A percentile compares a stretch with the other conserved stretches of the same genome.
These are phyloP conservation scores for Taxillus chinensis DNA, from an alignment of 164 flowering plant genomes.

Conservation along the genomic window DNA sequence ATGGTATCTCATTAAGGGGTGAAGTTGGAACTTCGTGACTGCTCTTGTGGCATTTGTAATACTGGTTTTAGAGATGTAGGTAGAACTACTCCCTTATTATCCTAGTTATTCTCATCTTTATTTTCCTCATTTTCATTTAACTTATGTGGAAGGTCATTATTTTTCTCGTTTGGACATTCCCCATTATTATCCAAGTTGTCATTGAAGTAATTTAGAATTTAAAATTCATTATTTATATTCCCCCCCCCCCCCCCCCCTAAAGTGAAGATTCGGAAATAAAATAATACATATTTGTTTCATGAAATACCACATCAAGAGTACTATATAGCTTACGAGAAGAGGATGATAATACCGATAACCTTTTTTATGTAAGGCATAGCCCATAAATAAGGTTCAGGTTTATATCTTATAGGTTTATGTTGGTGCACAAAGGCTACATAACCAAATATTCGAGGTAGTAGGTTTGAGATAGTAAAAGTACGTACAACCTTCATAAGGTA, in stretches of 20 bases:
- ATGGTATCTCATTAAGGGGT: neutral
- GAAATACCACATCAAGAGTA: neutral
- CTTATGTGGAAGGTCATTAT: neutral
- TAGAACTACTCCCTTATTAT: neutral
- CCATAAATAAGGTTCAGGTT: neutral
- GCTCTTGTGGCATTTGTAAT: neutral
- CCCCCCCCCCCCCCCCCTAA: no score
- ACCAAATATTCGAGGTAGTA: neutral
- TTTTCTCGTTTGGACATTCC: neutral
- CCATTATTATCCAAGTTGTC: neutral
- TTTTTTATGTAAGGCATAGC: neutral
- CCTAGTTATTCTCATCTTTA: neutral
- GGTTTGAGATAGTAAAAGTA: neutral
- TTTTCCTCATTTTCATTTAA: neutral
- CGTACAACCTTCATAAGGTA: neutral
- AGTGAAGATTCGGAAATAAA: neutral
- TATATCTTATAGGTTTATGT: neutral
- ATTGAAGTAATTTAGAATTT: neutral
- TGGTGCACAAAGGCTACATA: neutral
- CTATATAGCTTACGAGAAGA: neutral
- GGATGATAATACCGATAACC: neutral
- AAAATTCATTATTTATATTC: neutral
- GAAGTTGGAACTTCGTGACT: neutral
- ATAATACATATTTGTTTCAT: neutral
- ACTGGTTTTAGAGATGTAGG: neutral